Base-by-base conservation (phyloP, 345 rosid species). In the Abelmoschus esculentus region DNA sequence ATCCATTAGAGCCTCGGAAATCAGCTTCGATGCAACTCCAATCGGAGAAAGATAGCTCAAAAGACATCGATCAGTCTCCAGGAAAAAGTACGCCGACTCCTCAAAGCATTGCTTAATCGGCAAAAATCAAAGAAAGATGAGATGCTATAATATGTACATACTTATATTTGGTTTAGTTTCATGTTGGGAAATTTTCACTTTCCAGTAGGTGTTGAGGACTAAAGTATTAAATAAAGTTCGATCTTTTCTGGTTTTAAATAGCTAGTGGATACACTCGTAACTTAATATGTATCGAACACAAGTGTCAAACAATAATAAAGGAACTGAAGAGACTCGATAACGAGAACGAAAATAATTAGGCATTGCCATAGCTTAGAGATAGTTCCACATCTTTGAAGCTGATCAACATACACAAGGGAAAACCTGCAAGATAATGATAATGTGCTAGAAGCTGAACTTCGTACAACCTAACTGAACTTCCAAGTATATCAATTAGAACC, bases 111-210 rank as follows among this genome's bases (percentile, higher is more conserved):
- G 78, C 97, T 93, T 62, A 93, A 97, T 76, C 83, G 93, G 55
- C 98, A 96, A 61, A 93, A 90, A 79, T 84, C 92, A 2, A 90
- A 87, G 89, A 93, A 90, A 76, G 98, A 93, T 46, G 98, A 90
- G 18, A 86, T 83, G 81, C 78, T 89, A 13, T 90, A 89, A 22
- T n/a, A n/a, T n/a, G n/a, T n/a, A n/a, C n/a, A n/a, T n/a, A n/a
- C n/a, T n/a, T n/a, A n/a, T n/a, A n/a, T n/a, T n/a, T n/a, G n/a
- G n/a, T n/a, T n/a, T n/a, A n/a, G n/a, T n/a, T n/a, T n/a, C n/a
- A n/a, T n/a, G n/a, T n/a, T n/a, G n/a, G n/a, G n/a, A n/a, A n/a
- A n/a, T n/a, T n/a, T n/a, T n/a, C n/a, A n/a, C n/a, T n/a, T n/a
- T n/a, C n/a, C n/a, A n/a, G n/a, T n/a, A n/a, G n/a, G n/a, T n/a